These are phyloP conservation scores for Henckelia pumila DNA, from an alignment of 257 asterid species.

Conservation along the genomic window DNA sequence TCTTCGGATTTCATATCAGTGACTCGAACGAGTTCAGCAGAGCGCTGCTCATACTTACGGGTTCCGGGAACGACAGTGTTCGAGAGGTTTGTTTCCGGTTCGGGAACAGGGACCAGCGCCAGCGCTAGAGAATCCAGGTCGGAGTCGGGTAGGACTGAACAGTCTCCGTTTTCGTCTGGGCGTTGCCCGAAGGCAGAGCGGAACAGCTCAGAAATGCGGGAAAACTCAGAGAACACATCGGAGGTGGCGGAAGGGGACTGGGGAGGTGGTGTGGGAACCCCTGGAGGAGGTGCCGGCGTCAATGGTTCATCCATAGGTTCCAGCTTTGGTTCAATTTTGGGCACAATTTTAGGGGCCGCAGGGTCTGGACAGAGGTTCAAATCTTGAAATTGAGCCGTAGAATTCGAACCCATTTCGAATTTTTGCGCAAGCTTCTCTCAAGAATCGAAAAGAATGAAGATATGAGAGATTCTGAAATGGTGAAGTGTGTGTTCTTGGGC, in stretches of 20 bases:
- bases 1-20: constrained; percentile 33
- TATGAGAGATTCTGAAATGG: not conserved
- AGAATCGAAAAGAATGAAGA: not conserved
- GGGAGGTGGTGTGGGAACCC: not conserved
- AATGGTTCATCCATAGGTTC: constrained; percentile 50
- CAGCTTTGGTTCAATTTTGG: constrained; percentile 48
- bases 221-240: constrained; percentile 46
- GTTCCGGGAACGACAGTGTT: constrained; percentile 21
- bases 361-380: constrained; percentile 41
- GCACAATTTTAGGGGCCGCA: constrained; percentile 25
- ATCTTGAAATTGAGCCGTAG: constrained; percentile 36
- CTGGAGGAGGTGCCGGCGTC: constrained; percentile 11
- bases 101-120: constrained; percentile 36
- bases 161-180: constrained; percentile 20
- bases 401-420: constrained; percentile 26
- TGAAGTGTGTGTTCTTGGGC: not conserved
- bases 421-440: not conserved
- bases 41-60: constrained; percentile 40
- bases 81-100: constrained; percentile 29
- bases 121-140: constrained; percentile 41
- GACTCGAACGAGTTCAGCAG: constrained; percentile 54
- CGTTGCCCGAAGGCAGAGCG: constrained; percentile 33
- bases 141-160: constrained; percentile 24
- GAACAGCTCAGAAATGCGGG: constrained; percentile 52
- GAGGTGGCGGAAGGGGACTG: constrained; percentile 24